Percentiles rank a stretch among this genome's conserved stretches.
Conservation (phyloP, 371 early-diverging fungal species). For the Coemansia sp. region DNA sequence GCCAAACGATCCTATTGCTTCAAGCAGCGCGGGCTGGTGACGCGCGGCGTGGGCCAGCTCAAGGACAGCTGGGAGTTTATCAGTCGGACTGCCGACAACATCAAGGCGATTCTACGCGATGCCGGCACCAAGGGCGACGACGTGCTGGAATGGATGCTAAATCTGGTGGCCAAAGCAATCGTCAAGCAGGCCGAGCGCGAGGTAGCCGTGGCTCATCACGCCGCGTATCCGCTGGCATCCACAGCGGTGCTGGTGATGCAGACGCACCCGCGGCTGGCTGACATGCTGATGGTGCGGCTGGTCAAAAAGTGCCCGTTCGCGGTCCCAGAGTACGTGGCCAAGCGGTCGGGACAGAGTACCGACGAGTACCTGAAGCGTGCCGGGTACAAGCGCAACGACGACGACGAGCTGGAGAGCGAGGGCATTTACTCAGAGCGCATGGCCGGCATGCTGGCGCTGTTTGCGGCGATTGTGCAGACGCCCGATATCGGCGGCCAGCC, state of each 20-base stretch:
- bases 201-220: slow-evolving; percentile 60
- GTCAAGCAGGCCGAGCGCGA: slow-evolving; percentile 77
- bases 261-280: slow-evolving; percentile 61
- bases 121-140: slow-evolving; percentile 31
- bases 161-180: slow-evolving; percentile 66
- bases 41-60: slow-evolving; percentile 56
- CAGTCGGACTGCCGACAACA: slow-evolving; percentile 51
- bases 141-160: slow-evolving; percentile 61
- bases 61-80: slow-evolving; percentile 57
- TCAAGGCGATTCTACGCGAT: slow-evolving; percentile 50
- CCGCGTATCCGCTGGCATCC: slow-evolving; percentile 73
- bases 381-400: slow-evolving; percentile 58
- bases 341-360: slow-evolving; percentile 47
- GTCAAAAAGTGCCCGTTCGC: slow-evolving; percentile 77
- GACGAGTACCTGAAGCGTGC: slow-evolving; percentile 50
- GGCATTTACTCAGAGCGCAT: slow-evolving; percentile 69
- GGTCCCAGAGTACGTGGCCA: slow-evolving; percentile 62
- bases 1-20: slow-evolving; percentile 21
- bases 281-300: slow-evolving; percentile 72
- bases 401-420: slow-evolving; percentile 60
- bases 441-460: slow-evolving; percentile 71
- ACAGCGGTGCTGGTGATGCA: slow-evolving; percentile 63
- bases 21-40: slow-evolving; percentile 48
- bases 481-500: slow-evolving; percentile 45
- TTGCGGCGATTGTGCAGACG: slow-evolving; percentile 75